Base-by-base conservation (phyloP, 1,284 basidiomycete species). In the Omphalotus olearius region DNA sequence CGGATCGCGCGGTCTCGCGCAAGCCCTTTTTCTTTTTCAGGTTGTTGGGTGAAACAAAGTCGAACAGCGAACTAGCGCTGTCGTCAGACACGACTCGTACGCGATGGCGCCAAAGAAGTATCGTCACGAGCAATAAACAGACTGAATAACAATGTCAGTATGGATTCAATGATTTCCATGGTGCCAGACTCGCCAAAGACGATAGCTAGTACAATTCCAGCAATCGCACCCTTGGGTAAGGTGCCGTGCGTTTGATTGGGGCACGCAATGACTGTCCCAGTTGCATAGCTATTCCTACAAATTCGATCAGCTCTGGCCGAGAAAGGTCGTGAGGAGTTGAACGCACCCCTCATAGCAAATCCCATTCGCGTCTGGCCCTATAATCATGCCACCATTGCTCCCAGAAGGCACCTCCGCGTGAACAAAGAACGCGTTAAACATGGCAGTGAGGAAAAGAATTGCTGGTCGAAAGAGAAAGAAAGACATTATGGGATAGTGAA, bases 21-120 rank as follows among this genome's bases (percentile, higher is more conserved):
- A 9, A 4, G 7, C 10, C 11, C 20, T 18, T 39, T 13, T 37
- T 26, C 11, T 4, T 40, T 43, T 33, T 37, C 2, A 39, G 14
- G 9, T 17, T 26, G 10, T 18, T 38, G 35, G 45, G 33, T 10
- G 51, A 41, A 1, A 46, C 51, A 35, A 52, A 52, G 16, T 52
- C 51, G 33, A 52, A 52, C 17, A 42, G 28, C 30, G 51, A 52
- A 25, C 45, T 52, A 17, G 45, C 51, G 17, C 45, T 43, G 13
- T 41, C 45, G 45, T 42, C 33, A 7, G 45, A 28, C 16, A 38
- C 25, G 26, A 38, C 38, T 16, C 45, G 45, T 28, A 52, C 45
- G 18, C 35, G 51, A 17, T 20, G 28, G 16, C 51, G 51, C 51
- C 51, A 52, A 25, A 52, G 37, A n/a, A 52, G 28, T 16, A 52